Percentiles rank a stretch among this genome's conserved stretches.
phyloP scores from a whole-genome alignment of 371 early-diverging fungal species.

The Amoeboaphelidium protococcarum region DNA sequence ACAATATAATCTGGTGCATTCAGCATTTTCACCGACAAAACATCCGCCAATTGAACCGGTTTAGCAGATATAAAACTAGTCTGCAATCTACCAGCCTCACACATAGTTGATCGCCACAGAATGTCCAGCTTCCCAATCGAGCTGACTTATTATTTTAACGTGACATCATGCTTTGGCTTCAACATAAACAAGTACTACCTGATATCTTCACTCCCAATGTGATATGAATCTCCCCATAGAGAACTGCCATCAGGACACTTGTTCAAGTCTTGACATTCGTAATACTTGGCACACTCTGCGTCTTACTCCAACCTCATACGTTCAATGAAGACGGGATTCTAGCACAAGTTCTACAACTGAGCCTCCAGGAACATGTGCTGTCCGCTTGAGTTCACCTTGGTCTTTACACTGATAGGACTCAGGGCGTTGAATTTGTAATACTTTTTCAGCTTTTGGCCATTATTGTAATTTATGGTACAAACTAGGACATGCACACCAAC shows the following conservation, averaged over 20 bases:
- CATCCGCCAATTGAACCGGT: no score
- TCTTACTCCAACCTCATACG: conserved; percentile 59
- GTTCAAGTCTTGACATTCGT: conserved; percentile 36
- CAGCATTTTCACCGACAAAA: no score
- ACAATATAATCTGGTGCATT: no score
- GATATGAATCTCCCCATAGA: conserved; percentile 22
- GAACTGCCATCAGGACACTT: conserved; percentile 5
- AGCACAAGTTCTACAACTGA: conserved; percentile 66
- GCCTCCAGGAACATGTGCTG: conserved; percentile 64
- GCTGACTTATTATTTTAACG: conserved; percentile 23
- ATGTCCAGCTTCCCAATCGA: conserved; percentile 82
- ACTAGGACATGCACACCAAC: conserved; percentile 69
- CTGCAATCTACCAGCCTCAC: conserved; percentile 62
- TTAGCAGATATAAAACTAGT: no score
- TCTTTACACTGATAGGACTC: conserved; percentile 84
- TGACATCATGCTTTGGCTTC: conserved; percentile 20
- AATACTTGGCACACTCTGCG: conserved; percentile 38
- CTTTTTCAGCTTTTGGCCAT: conserved; percentile 5
- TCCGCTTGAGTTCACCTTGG: conserved; percentile 50
- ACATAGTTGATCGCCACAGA: conserved; percentile 61
- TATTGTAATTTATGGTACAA: conserved; percentile 54
- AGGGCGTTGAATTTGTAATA: conserved; percentile 83
- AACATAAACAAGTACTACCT: conserved; percentile 72
- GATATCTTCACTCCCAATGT: conserved; percentile 44
- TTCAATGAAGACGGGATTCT: conserved; percentile 53